Evolutionary conservation across 805 yeast genomes (phyloP).

Genomic region (Pichia pseudocactophila): DNA sequence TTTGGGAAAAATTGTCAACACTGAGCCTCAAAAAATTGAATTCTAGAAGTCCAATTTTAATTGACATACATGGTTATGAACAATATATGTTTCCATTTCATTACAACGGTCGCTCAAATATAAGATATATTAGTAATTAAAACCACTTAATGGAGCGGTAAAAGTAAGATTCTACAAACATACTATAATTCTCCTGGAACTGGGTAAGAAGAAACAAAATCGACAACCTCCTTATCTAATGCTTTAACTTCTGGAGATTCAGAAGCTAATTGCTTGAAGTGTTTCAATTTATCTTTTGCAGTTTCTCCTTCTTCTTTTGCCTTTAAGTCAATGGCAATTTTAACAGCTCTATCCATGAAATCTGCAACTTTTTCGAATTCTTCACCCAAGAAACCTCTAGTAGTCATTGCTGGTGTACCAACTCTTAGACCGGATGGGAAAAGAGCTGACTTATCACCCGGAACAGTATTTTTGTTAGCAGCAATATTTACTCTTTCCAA

Average conservation of each 20-base stretch:
- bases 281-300: slow-evolving; percentile 51
- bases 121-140: too few species aligned
- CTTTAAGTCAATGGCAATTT: slow-evolving; percentile 55
- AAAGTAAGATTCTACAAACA: background rate
- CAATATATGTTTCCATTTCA: too few species aligned
- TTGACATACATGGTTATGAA: too few species aligned
- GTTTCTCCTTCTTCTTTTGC: slow-evolving; percentile 46
- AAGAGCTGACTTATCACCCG: slow-evolving; percentile 92
- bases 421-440: slow-evolving; percentile 95
- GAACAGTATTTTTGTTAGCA: slow-evolving; percentile 91
- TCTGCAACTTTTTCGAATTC: slow-evolving; percentile 78
- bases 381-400: slow-evolving; percentile 75
- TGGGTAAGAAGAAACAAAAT: slow-evolving; percentile 70
- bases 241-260: slow-evolving; percentile 51
- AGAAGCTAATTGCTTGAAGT: slow-evolving; percentile 64
- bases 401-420: slow-evolving; percentile 98
- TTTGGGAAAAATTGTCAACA: slow-evolving; percentile 2
- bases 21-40: background rate
- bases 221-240: slow-evolving; percentile 56
- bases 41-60: too few species aligned
- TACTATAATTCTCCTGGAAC: slow-evolving; percentile 70
- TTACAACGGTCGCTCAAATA: too few species aligned
- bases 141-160: too few species aligned
- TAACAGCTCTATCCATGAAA: slow-evolving; percentile 72
- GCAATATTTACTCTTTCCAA: slow-evolving; percentile 89